phyloP scores from a whole-genome alignment of 2,329 filamentous ascomycete genomes.

The Curvularia sp. region DNA sequence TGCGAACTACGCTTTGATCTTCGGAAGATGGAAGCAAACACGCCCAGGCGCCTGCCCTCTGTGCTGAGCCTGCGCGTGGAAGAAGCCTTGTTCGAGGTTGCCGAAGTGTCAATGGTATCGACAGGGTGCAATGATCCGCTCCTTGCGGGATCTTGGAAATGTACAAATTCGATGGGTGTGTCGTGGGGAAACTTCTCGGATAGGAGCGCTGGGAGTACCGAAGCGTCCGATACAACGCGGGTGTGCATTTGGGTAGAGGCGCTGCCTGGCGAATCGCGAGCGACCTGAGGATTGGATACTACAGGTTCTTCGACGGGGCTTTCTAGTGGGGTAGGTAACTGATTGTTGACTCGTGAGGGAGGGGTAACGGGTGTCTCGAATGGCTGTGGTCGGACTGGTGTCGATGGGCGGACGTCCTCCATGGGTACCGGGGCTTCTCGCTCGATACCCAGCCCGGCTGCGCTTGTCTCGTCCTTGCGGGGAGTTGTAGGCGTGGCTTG shows the following conservation, averaged over 20 bases:
- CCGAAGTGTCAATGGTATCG: constrained; percentile 40
- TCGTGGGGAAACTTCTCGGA: constrained; percentile 49
- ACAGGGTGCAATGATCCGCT: constrained; percentile 46
- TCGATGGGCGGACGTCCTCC: constrained; percentile 56
- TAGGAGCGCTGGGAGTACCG: constrained; percentile 59
- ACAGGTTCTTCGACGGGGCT: constrained; percentile 56
- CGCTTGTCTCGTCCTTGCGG: constrained; percentile 53
- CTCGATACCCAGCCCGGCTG: constrained; percentile 63
- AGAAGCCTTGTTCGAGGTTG: constrained; percentile 35
- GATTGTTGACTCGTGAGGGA: constrained; percentile 30
- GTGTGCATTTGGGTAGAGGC: constrained; percentile 56
- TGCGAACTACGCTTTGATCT: constrained; percentile 61
- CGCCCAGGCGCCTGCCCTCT: constrained; percentile 45
- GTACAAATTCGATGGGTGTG: constrained; percentile 52
- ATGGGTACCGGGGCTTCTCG: constrained; percentile 64
- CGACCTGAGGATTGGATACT: constrained; percentile 57
- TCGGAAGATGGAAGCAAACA: constrained; percentile 69
- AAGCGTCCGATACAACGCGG: constrained; percentile 59
- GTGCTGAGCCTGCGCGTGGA: constrained; percentile 43
- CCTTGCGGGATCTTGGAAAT: constrained; percentile 35
- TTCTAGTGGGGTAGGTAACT: constrained; percentile 49
- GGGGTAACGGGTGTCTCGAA: constrained; percentile 32
- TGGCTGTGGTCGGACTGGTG: constrained; percentile 34
- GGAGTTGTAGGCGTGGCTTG: constrained; percentile 64
- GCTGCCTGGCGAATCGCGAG: constrained; percentile 57